Base-by-base conservation (phyloP, 2,329 filamentous ascomycete species). In the Graphiopsis chlorocephala region DNA sequence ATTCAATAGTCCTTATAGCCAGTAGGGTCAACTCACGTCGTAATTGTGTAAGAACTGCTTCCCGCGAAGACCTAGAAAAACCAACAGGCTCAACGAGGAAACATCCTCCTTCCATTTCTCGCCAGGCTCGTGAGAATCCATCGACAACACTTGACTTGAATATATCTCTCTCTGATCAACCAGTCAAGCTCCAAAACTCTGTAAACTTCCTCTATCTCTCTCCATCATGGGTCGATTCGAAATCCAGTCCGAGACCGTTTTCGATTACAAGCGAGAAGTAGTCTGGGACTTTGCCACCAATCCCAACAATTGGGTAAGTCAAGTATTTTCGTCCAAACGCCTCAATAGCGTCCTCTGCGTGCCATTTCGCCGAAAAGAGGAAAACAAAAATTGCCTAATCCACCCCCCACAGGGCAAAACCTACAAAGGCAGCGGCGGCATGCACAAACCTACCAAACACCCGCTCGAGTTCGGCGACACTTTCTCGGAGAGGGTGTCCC, bases 391-490 rank as follows among this genome's bases (percentile, higher is more conserved):
- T n/a, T 64, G 26, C 29, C 42, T 48, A 8, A 50, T 23, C 23
- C 26, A 59, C n/a, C 35, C 45, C 7, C 7, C 14, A 31, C 29
- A 64, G 63, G 63, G 63, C 20, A 28, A 47, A 17, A 67, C 65
- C 8, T 68, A 68, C 56, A 65, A 66, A 38, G 67, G 67, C 58
- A 64, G 59, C 57, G 67, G 65, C 14, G 67, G 63, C 23, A 65
- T 67, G 60, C 57, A 67, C 50, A 38, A 68, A 48, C 45, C 59
- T 23, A 47, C 59, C 23, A 58, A 31, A 23, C 52, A 65, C n/a
- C 48, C 65, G 3, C 55, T 65, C 1, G n/a, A 62, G 29, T 31
- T 64, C 4, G 63, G 63, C 15, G 67, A 67, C 42, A 38, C 31
- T 6, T 68, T 63, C 55, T 64, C 61, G 1, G 65, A 68, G 45